phyloP scores from a whole-genome alignment of 176 grass and related monocot species.

The bread wheat (Triticum aestivum) region DNA sequence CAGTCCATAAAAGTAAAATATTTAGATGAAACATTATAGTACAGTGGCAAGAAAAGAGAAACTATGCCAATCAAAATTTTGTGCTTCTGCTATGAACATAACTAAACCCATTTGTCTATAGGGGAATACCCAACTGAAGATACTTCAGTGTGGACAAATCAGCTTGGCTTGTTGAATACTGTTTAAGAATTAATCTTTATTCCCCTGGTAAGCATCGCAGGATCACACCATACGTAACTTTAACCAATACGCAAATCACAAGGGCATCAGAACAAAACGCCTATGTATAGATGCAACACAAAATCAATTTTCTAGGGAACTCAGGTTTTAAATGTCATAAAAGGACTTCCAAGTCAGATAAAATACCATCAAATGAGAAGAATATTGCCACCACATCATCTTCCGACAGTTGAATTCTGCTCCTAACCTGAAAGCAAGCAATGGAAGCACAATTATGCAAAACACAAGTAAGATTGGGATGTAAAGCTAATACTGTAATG shows the following conservation, averaged over 20 bases:
- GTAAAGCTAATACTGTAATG: background rate
- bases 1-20: slow-evolving; percentile 23
- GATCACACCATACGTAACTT: slow-evolving; percentile 3
- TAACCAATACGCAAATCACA: background rate
- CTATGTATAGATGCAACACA: background rate
- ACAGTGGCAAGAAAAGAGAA: background rate
- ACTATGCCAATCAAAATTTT: background rate
- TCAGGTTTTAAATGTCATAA: background rate
- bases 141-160: background rate
- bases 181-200: background rate
- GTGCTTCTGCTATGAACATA: background rate
- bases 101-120: background rate
- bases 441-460: slow-evolving; percentile 3
- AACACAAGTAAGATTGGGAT: background rate
- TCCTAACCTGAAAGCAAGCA: slow-evolving; percentile 60
- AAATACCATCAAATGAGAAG: slow-evolving; percentile 89
- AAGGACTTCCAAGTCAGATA: background rate
- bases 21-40: background rate
- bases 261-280: background rate
- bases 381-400: slow-evolving; percentile 87
- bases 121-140: background rate
- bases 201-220: slow-evolving; percentile 1
- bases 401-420: slow-evolving; percentile 76
- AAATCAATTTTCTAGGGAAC: background rate
- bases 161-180: background rate